Evolutionary conservation across 2,329 filamentous ascomycete species (phyloP), one percentile per base, ranked within the genome.

Genomic region (Xylaria sp.): DNA sequence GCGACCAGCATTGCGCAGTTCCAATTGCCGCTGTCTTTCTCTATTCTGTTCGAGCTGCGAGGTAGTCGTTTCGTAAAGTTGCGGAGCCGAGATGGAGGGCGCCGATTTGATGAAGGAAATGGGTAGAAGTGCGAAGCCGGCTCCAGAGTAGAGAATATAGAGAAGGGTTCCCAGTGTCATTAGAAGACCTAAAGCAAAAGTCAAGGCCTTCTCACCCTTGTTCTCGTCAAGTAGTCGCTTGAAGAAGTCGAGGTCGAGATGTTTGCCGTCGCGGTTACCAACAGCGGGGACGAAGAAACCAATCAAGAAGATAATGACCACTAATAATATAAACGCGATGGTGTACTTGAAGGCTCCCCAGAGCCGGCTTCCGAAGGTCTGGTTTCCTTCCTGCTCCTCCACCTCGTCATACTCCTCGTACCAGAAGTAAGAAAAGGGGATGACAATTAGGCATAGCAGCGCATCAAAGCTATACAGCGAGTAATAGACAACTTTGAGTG

Each of bases 371-470:
- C 85, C 86, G 67, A 91, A 80, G 1, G 92, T 91, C 78, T 94
- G 90, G 34, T 88, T 89, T 36, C 93, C 92, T 69, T 93, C 88
- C 75, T 97, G 93, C 39, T 91, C 87, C 69, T 94, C 94, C 21
- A 95, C 90, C 81, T 98, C 94, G 76, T 98, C 95, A 73, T 97
- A 97, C 80, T 98, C 96, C 79, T 99, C 96, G 77, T 97, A 96
- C 89, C 92, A 98, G 79, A 99, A 99, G 83, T 99, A 99, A 56
- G 94, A 92, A 78, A 99, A 99, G 0, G 96, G 96, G 21, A 98
- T 92, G 53, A 97, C 88, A 19, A 98, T 79, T 54, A 99, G 85
- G 77, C 96, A 99, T 11, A 99, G 88, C 5, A 98, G 79, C 0
- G 94, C 93, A 79, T 99, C 96, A 73, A 98, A 84, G 74, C 93